Conservation (phyloP, 1,284 basidiomycete species). For the Testicularia cyperi region DNA sequence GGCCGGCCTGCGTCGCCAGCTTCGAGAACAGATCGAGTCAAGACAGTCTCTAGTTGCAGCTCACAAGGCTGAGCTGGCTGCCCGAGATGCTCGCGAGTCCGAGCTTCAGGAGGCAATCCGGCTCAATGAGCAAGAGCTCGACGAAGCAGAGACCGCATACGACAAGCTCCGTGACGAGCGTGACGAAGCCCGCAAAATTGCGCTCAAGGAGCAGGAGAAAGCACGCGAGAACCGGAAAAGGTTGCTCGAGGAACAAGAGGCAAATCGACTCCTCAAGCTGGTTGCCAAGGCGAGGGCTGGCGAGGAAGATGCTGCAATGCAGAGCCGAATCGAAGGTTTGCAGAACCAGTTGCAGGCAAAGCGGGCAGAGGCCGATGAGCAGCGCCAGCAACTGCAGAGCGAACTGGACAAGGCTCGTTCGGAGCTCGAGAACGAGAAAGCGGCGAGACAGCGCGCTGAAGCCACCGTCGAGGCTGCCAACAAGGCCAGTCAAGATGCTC, state of each 20-base stretch:
- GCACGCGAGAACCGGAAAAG: constrained; percentile 20
- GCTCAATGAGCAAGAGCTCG: constrained; percentile 33
- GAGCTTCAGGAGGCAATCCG: constrained; percentile 32
- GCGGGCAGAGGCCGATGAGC: constrained; percentile 10
- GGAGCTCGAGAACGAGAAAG: constrained; percentile 2
- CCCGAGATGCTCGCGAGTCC: constrained; percentile 16
- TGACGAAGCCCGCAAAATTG: constrained; percentile 35
- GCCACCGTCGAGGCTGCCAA: neutral
- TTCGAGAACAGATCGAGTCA: constrained; percentile 27
- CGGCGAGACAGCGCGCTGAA: constrained; percentile 1
- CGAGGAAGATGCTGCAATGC: constrained; percentile 13
- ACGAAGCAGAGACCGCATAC: constrained; percentile 32
- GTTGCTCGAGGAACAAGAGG: constrained; percentile 35
- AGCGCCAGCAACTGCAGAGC: constrained; percentile 4
- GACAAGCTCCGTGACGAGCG: constrained; percentile 33
- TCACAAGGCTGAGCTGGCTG: constrained; percentile 17
- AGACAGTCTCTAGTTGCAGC: constrained; percentile 10
- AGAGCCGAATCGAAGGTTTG: constrained; percentile 28
- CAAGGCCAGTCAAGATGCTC: constrained; percentile 2
- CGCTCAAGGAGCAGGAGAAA: constrained; percentile 32
- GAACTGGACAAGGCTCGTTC: constrained; percentile 9
- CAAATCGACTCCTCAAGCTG: constrained; percentile 32
- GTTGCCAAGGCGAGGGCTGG: constrained; percentile 23
- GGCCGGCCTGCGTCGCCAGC: constrained; percentile 30
- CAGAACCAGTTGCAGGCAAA: constrained; percentile 12